These are phyloP conservation scores for Penicillium waksmanii DNA, from an alignment of 495 filamentous ascomycete species.

Conservation along the genomic window DNA sequence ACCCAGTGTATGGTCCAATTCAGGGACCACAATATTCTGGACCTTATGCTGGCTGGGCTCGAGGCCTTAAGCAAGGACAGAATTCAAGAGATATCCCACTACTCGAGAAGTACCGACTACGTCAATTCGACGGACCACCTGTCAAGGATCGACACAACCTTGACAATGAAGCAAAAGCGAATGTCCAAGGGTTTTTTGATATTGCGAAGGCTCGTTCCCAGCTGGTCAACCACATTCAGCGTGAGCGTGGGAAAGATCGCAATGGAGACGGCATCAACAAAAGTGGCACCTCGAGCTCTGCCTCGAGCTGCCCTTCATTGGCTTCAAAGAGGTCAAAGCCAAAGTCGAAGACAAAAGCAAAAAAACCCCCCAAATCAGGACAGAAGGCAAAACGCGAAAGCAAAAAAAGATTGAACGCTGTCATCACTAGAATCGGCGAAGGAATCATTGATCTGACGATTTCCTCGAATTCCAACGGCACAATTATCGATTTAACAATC, in stretches of 20 bases:
- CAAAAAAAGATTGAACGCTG: neutral
- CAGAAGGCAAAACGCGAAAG: neutral
- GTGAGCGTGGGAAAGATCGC: neutral
- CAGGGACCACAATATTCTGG: conserved; percentile 50
- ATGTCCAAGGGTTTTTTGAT: conserved; percentile 14
- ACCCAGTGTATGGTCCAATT: conserved; percentile 48
- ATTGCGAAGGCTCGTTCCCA: conserved; percentile 27
- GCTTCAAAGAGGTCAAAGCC: neutral
- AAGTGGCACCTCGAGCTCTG: neutral
- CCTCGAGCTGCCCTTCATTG: neutral
- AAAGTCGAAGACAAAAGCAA: neutral
- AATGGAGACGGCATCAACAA: conserved; percentile 10
- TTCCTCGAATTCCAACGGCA: neutral
- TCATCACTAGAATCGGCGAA: neutral
- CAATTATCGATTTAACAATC: neutral
- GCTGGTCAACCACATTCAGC: conserved; percentile 16
- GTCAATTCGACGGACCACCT: conserved; percentile 36
- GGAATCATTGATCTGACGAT: neutral
- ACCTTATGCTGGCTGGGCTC: conserved; percentile 50
- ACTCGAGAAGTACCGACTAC: conserved; percentile 21
- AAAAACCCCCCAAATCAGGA: too few relatives aligned
- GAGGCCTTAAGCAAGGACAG: conserved; percentile 5
- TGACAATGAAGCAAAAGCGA: conserved; percentile 15
- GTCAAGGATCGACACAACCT: conserved; percentile 27
- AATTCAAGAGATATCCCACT: conserved; percentile 14